A percentile compares a stretch with the other conserved stretches of the same genome.
Evolutionary conservation across 2,329 filamentous ascomycete genomes (phyloP).

Genomic region (Aspergillus sp.): DNA sequence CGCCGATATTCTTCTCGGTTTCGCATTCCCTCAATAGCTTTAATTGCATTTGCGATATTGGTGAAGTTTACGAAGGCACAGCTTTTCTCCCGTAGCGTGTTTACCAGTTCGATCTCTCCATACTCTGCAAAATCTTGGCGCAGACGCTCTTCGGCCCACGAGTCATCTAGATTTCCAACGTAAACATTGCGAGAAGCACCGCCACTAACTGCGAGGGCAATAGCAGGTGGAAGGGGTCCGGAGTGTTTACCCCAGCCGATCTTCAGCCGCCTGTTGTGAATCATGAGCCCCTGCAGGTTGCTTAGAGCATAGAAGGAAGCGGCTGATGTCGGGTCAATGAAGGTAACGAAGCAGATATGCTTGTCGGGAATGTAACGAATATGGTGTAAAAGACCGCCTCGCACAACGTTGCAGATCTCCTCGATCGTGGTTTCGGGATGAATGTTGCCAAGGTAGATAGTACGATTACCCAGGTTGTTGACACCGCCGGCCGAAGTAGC

Average conservation of each 20-base stretch:
- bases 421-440: slow-evolving; percentile 98
- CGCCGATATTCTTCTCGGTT: slow-evolving; percentile 95
- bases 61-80: slow-evolving; percentile 99
- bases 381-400: slow-evolving; percentile 92
- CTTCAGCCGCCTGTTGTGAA: slow-evolving; percentile 95
- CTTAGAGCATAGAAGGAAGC: slow-evolving; percentile 97
- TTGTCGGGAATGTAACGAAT: slow-evolving; percentile 99
- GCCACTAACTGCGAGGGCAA: slow-evolving; percentile 91
- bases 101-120: slow-evolving; percentile 96
- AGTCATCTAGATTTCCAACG: slow-evolving; percentile 94
- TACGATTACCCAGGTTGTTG: slow-evolving; percentile 95
- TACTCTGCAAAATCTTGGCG: slow-evolving; percentile 97
- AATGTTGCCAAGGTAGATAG: slow-evolving; percentile 97
- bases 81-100: slow-evolving; percentile 95
- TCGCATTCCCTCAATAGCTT: slow-evolving; percentile 94
- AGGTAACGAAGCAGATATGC: slow-evolving; percentile 99
- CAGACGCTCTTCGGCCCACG: slow-evolving; percentile 93
- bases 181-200: slow-evolving; percentile 99
- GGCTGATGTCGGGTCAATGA: slow-evolving; percentile 96
- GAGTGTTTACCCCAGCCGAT: slow-evolving; percentile 99
- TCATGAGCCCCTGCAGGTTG: slow-evolving; percentile 98
- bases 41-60: slow-evolving; percentile 99
- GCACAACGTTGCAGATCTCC: slow-evolving; percentile 98
- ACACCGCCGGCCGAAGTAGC: slow-evolving; percentile 95
- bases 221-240: slow-evolving; percentile 89